Evolutionary conservation across 768 basidiomycete species (phyloP), one percentile per base, ranked within the genome.

Genomic region (Mycena galericulata): DNA sequence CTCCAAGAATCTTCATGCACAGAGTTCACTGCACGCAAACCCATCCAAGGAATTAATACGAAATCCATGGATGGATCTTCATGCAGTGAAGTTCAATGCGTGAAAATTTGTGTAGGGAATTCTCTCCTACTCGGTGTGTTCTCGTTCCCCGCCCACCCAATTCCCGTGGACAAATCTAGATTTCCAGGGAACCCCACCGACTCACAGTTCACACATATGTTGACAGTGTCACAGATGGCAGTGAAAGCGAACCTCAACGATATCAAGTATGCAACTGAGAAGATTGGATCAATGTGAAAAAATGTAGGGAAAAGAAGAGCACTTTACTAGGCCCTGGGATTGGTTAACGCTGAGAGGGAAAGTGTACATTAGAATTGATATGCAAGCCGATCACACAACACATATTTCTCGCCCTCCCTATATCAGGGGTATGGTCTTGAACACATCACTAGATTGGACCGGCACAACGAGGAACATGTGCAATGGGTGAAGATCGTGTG

Each of bases 181-280:
- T 93, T 94, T 7, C 93, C 94, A 3, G 94, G 94, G 36, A 96
- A 83, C 30, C 94, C 94, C 29, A 91, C 93, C 14, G 92, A 91
- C 77, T 96, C 94, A 76, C 94, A 96, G 71, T 94, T 93, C 20
- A 91, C 87, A 72, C 95, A 96, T 36, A 96, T 95, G 73, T 96
- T 93, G 43, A 95, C 86, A 9, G 89, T 87, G 45, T 92, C 88
- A 76, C 97, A 98, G 24, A 94, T 89, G 12, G 94, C 97, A 98
- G 74, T 96, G 97, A 79, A 96, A 98, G 6, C 94, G 88, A 18
- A 95, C 94, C 20, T 97, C 97, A 27, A 97, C 87, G 69, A 98
- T 97, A 70, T 96, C 95, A 71, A 91, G 89, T 65, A 93, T 81
- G 76, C 96, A 98, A 73, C 96, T 96, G 40, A 64, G 59, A 38